These are phyloP conservation scores for Tetrahymena thermophila DNA, from an alignment of 73 alveolate species.

Conservation along the genomic window DNA sequence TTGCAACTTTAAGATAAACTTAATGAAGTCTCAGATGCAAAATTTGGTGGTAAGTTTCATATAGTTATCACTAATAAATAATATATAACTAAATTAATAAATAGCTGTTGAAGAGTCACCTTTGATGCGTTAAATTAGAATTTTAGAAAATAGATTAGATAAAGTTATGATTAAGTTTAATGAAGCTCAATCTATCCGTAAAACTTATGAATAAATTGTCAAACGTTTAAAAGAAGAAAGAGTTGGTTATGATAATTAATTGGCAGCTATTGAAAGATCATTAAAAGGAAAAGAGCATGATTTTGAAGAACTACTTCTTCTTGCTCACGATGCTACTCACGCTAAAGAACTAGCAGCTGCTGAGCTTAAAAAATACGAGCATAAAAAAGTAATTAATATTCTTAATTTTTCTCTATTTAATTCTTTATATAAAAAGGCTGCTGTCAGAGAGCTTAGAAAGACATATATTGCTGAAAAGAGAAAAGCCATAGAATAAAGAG, in stretches of 20 bases:
- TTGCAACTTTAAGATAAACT: slow-evolving; percentile 24
- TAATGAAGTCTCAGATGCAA: slow-evolving; percentile 35
- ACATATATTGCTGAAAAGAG: slow-evolving; percentile 74
- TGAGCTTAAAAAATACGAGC: slow-evolving; percentile 79
- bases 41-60: slow-evolving; percentile 20
- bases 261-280: slow-evolving; percentile 96
- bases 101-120: slow-evolving; percentile 76
- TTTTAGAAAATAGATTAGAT: slow-evolving; percentile 74
- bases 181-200: slow-evolving; percentile 69
- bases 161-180: slow-evolving; percentile 70
- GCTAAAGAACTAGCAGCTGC: slow-evolving; percentile 95
- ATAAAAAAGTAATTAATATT: slow-evolving; percentile 20
- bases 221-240: slow-evolving; percentile 95
- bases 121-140: slow-evolving; percentile 81
- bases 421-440: slow-evolving; percentile 24
- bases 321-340: slow-evolving; percentile 98
- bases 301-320: slow-evolving; percentile 92
- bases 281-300: slow-evolving; percentile 93
- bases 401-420: background rate
- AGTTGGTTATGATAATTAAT: slow-evolving; percentile 97
- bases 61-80: background rate
- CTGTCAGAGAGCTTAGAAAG: slow-evolving; percentile 71
- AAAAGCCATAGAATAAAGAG: slow-evolving; percentile 69
- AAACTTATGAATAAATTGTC: slow-evolving; percentile 68
- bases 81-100: background rate